Evolutionary conservation across 257 asterid species (phyloP).

Genomic region (Mentha longifolia): DNA sequence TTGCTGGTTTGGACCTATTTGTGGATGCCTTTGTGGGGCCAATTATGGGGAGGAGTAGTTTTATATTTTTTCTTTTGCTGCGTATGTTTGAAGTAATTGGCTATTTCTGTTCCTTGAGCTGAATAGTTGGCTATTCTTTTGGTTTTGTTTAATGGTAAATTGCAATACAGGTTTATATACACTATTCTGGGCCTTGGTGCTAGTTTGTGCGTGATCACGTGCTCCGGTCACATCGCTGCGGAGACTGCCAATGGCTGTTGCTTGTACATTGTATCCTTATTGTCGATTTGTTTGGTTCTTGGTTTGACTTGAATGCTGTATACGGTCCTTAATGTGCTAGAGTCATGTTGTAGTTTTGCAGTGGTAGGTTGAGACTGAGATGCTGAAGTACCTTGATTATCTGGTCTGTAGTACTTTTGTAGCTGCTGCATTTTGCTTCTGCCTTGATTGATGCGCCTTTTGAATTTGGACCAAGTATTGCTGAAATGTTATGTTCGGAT

Average conservation of each 20-base stretch:
- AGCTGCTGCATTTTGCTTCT: not conserved
- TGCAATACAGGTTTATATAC: conserved; percentile 63
- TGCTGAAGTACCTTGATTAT: not conserved
- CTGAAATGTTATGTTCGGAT: not conserved
- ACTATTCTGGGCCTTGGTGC: conserved; percentile 62
- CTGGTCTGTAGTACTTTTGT: not conserved
- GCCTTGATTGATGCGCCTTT: not conserved
- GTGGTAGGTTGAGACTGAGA: not conserved
- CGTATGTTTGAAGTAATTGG: not conserved
- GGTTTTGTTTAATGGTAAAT: conserved; percentile 7
- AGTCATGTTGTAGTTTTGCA: not conserved
- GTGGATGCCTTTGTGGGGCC: not conserved
- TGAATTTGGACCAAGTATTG: not conserved
- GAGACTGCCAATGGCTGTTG: conserved; percentile 73
- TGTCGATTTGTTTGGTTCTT: not conserved
- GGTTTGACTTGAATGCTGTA: not conserved
- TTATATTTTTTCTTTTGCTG: conserved; percentile 5
- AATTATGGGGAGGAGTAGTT: not conserved
- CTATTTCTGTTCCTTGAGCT: not conserved
- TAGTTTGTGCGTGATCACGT: conserved; percentile 51
- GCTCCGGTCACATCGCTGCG: conserved; percentile 75
- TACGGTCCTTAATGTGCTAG: not conserved
- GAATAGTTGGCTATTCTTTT: not conserved
- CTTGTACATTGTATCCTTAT: conserved; percentile 66
- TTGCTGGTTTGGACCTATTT: not conserved